These are phyloP conservation scores for Alternaria sp. DNA, from an alignment of 2,329 filamentous ascomycete species.

Conservation along the genomic window DNA sequence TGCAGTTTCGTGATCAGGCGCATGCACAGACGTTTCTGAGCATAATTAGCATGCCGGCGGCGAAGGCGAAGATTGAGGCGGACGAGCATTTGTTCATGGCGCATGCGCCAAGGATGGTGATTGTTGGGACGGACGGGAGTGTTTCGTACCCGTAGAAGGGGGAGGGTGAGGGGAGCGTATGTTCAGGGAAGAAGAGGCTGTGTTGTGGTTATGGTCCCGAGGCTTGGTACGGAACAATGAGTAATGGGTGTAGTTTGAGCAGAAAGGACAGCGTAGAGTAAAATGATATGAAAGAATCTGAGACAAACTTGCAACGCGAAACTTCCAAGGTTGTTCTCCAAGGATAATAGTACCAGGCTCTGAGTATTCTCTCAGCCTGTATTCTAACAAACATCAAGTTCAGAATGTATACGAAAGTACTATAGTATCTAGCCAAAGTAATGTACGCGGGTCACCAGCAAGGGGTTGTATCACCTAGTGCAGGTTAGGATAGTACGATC, in stretches of 20 bases:
- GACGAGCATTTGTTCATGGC: slow-evolving; percentile 7
- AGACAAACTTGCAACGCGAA: not conserved
- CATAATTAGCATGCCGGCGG: not conserved
- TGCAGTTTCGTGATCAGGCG: slow-evolving; percentile 3
- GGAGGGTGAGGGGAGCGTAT: not conserved
- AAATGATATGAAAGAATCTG: not conserved
- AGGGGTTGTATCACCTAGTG: too few species aligned
- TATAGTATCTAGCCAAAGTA: too few species aligned
- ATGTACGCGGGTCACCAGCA: too few species aligned
- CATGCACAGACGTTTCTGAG: slow-evolving; percentile 1
- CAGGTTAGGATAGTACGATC: too few species aligned
- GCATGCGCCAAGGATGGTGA: slow-evolving; percentile 1
- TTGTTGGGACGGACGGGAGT: slow-evolving; percentile 2
- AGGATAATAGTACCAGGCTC: not conserved
- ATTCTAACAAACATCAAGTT: not conserved
- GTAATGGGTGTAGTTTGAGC: not conserved
- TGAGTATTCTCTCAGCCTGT: not conserved
- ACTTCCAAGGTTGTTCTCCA: not conserved
- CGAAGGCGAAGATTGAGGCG: not conserved
- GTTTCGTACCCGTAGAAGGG: not conserved
- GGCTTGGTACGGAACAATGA: not conserved
- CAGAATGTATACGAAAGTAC: not conserved
- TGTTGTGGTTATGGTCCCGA: not conserved
- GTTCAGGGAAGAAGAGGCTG: not conserved
- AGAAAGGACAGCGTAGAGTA: not conserved